Percentiles rank a stretch among this genome's conserved stretches.
Evolutionary conservation across 148 eudicot genomes (phyloP).

Genomic region (Rheum nobile): DNA sequence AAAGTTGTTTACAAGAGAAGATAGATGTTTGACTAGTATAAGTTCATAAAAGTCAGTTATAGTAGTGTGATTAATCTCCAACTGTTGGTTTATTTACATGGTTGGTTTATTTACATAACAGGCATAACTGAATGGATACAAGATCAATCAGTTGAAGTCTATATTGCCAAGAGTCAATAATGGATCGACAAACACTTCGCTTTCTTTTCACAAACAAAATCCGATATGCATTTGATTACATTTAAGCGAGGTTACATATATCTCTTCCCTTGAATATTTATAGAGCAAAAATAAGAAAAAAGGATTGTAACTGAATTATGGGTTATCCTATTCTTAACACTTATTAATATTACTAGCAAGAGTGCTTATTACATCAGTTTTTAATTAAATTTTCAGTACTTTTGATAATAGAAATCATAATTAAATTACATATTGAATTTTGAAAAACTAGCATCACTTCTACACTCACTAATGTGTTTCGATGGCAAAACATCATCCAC

Average conservation of each 20-base stretch:
- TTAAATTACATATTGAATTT: not conserved
- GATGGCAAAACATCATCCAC: not conserved
- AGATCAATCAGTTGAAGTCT: not conserved
- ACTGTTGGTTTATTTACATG: not conserved
- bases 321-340: not conserved
- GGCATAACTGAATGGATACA: not conserved
- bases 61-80: not conserved
- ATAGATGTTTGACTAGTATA: not conserved
- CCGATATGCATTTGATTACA: not conserved
- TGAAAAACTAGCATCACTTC: not conserved
- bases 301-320: not conserved
- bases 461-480: not conserved
- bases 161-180: not conserved
- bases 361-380: not conserved
- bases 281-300: not conserved
- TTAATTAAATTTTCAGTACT: not conserved
- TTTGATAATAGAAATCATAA: not conserved
- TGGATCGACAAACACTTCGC: not conserved
- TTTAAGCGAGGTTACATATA: not conserved
- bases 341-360: not conserved
- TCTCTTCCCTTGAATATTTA: not conserved
- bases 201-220: not conserved
- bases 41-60: not conserved
- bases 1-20: not conserved
- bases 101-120: not conserved